Conservation (phyloP, 139 green algal genomes). For the Dunaliella primolecta region DNA sequence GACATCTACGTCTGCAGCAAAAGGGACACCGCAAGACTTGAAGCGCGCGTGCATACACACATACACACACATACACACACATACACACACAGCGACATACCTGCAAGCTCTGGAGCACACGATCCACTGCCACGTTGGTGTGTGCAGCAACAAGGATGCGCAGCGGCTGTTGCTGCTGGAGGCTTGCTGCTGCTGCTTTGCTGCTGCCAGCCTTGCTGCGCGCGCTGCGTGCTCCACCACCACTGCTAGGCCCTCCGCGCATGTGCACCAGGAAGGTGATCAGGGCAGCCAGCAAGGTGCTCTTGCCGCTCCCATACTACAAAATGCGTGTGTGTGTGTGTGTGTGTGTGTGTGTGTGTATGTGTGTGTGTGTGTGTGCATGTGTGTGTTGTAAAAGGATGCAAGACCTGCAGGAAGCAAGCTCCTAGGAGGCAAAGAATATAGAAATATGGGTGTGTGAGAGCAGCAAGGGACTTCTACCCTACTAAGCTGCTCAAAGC, state of each 20-base stretch:
- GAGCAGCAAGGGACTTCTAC: too few species aligned
- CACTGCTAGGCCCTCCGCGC: background rate
- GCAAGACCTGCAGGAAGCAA: background rate
- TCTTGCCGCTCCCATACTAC: conserved; percentile 67
- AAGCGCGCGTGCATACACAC: too few species aligned
- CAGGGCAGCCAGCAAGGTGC: conserved; percentile 69
- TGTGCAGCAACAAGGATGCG: conserved; percentile 75
- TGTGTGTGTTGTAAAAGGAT: background rate
- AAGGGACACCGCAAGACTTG: too few species aligned
- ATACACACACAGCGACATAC: too few species aligned
- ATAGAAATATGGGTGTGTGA: background rate
- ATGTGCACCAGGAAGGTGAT: conserved; percentile 57
- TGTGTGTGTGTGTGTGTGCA: conserved; percentile 10
- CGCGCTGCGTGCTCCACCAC: background rate
- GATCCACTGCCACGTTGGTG: conserved; percentile 88
- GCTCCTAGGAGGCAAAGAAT: background rate
- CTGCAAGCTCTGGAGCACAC: conserved; percentile 45
- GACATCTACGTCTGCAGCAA: too few species aligned
- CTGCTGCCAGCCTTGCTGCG: background rate
- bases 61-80: too few species aligned
- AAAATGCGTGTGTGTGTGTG: too few species aligned
- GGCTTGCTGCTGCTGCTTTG: conserved; percentile 7
- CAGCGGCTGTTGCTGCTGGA: background rate
- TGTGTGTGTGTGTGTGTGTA: background rate
- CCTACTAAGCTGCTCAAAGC: too few species aligned